phyloP scores from a whole-genome alignment of 495 filamentous ascomycete genomes.

The Hyaloscypha bicolor region DNA sequence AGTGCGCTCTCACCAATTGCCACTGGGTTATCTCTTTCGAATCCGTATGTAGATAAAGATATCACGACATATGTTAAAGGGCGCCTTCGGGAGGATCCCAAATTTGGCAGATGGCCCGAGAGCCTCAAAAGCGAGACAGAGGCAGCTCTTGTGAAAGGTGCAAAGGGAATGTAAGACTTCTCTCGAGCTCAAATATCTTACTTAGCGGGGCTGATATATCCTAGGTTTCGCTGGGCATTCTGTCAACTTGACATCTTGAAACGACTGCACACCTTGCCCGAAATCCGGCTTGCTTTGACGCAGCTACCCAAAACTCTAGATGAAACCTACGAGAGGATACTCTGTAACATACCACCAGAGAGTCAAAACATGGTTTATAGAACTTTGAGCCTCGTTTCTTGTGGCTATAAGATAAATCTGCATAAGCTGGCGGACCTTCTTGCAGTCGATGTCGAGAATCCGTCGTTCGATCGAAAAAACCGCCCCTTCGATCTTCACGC shows the following conservation, averaged over 20 bases:
- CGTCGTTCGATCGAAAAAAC: background rate
- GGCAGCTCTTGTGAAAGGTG: conserved; percentile 32
- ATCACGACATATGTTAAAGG: conserved; percentile 27
- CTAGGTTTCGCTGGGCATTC: conserved; percentile 45
- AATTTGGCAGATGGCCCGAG: conserved; percentile 31
- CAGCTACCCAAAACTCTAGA: conserved; percentile 38
- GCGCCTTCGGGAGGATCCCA: conserved; percentile 7
- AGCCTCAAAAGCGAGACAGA: conserved; percentile 33
- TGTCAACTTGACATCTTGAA: conserved; percentile 39
- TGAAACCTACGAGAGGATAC: conserved; percentile 39
- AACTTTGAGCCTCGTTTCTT: conserved; percentile 8
- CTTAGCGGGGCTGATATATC: background rate
- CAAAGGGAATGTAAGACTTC: conserved; percentile 43
- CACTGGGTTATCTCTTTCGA: conserved; percentile 25
- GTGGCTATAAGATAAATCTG: background rate
- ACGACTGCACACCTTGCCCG: conserved; percentile 20
- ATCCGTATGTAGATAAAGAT: conserved; percentile 30
- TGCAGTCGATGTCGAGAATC: conserved; percentile 1
- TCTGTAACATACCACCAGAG: conserved; percentile 32
- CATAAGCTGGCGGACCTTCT: background rate
- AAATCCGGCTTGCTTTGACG: conserved; percentile 32
- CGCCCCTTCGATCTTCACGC: background rate
- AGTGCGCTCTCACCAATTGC: conserved; percentile 22
- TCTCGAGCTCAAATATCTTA: background rate
- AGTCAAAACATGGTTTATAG: conserved; percentile 28